Evolutionary conservation across 2,329 filamentous ascomycete species (phyloP).

Genomic region (Colletotrichum lupini): DNA sequence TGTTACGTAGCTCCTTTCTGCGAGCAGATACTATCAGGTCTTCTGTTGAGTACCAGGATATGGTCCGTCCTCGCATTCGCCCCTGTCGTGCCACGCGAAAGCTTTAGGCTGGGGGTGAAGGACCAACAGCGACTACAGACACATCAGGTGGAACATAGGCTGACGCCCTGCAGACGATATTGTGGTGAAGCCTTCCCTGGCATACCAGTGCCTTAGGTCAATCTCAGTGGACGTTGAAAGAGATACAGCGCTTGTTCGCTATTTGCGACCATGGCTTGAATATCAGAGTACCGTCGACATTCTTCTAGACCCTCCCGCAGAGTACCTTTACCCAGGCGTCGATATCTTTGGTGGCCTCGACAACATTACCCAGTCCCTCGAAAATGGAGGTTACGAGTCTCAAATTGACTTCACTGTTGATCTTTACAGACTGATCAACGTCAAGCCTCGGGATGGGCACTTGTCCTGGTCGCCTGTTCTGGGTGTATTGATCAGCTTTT

Average conservation of each 20-base stretch:
- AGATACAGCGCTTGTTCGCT: constrained; percentile 34
- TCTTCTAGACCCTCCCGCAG: constrained; percentile 35
- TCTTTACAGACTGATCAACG: constrained; percentile 35
- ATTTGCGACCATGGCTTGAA: constrained; percentile 35
- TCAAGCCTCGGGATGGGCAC: constrained; percentile 35
- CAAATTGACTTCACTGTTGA: constrained; percentile 37
- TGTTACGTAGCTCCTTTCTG: background rate
- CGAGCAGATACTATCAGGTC: too few relatives aligned
- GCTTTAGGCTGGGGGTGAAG: too few relatives aligned
- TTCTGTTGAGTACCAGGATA: too few relatives aligned
- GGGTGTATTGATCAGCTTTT: constrained; percentile 21
- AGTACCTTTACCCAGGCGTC: constrained; percentile 38
- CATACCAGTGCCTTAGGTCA: constrained; percentile 37
- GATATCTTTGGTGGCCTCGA: constrained; percentile 37
- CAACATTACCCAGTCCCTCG: constrained; percentile 34
- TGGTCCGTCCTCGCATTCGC: too few relatives aligned
- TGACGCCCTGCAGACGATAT: background rate
- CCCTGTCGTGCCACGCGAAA: too few relatives aligned
- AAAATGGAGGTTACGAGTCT: constrained; percentile 28
- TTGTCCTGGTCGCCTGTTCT: constrained; percentile 30
- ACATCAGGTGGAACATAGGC: background rate
- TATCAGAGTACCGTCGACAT: constrained; percentile 39
- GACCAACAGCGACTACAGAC: too few relatives aligned
- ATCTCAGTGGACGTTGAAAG: constrained; percentile 33
- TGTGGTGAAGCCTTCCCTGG: constrained; percentile 34